These are phyloP conservation scores for Odonthalia washingtoniensis DNA, from an alignment of 31 red algal genomes.

Conservation along the genomic window DNA sequence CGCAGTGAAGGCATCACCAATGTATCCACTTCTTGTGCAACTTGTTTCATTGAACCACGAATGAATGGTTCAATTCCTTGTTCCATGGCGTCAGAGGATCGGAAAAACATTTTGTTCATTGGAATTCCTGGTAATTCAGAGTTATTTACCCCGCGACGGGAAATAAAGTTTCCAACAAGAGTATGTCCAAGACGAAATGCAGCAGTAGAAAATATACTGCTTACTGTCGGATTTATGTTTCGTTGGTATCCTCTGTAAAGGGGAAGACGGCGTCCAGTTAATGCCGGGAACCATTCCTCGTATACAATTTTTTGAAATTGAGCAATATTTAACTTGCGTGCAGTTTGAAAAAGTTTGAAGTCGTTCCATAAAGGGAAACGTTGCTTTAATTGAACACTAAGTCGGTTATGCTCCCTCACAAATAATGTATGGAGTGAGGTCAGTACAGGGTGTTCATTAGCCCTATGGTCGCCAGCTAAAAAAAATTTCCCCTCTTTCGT, in stretches of 20 bases:
- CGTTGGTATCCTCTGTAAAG: conserved; percentile 58
- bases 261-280: conserved; percentile 36
- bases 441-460: conserved; percentile 73
- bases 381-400: conserved; percentile 47
- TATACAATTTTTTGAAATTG: conserved; percentile 77
- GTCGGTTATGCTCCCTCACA: conserved; percentile 70
- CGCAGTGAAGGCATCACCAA: conserved; percentile 51
- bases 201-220: conserved; percentile 53
- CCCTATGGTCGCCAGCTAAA: conserved; percentile 72
- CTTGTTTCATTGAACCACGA: conserved; percentile 29
- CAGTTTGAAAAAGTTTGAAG: conserved; percentile 59
- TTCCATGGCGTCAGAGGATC: background rate
- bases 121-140: conserved; percentile 1
- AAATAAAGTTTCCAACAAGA: conserved; percentile 51
- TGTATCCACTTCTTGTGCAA: conserved; percentile 63
- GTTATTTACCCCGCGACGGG: background rate
- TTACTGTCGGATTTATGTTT: conserved; percentile 44
- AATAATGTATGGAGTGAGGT: conserved; percentile 68
- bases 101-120: conserved; percentile 54
- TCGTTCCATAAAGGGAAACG: conserved; percentile 46
- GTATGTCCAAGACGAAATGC: conserved; percentile 71
- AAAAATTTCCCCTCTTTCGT: conserved; percentile 34
- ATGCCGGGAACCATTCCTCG: conserved; percentile 63
- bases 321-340: conserved; percentile 55
- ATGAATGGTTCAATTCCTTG: conserved; percentile 50